Conservation (phyloP, 2,329 filamentous ascomycete genomes). For the Madurella fahalii region DNA sequence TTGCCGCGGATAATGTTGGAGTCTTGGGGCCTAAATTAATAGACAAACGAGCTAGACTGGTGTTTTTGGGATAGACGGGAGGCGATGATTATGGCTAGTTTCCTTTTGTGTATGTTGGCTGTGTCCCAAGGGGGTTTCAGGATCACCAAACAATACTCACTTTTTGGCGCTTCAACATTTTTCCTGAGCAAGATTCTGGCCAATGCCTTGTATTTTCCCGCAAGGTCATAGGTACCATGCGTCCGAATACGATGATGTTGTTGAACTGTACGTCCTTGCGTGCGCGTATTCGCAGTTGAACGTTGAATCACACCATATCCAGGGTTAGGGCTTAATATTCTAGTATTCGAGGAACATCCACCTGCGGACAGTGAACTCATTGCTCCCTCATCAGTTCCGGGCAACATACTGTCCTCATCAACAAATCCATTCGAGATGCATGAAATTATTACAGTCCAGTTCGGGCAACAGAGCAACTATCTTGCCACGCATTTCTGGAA, state of each 20-base stretch:
- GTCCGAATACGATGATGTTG: too few species aligned
- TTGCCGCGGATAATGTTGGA: slow-evolving; percentile 18
- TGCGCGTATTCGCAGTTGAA: too few species aligned
- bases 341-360: neutral
- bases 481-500: slow-evolving; percentile 98
- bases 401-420: too few species aligned
- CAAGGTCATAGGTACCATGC: too few species aligned
- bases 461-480: slow-evolving; percentile 91
- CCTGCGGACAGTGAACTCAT: neutral
- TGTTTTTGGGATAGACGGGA: slow-evolving; percentile 17
- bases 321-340: too few species aligned
- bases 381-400: neutral
- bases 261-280: too few species aligned
- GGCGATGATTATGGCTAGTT: slow-evolving; percentile 11
- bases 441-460: slow-evolving; percentile 90
- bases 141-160: neutral
- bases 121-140: neutral
- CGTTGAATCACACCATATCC: too few species aligned
- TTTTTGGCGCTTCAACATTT: neutral
- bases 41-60: slow-evolving; percentile 21
- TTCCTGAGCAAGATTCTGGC: too few species aligned
- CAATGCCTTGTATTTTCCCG: too few species aligned
- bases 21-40: slow-evolving; percentile 18
- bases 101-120: slow-evolving; percentile 5
- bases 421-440: slow-evolving; percentile 60